Conservation (phyloP, 805 yeast species). For the Schwanniomyces vanrijiae region DNA sequence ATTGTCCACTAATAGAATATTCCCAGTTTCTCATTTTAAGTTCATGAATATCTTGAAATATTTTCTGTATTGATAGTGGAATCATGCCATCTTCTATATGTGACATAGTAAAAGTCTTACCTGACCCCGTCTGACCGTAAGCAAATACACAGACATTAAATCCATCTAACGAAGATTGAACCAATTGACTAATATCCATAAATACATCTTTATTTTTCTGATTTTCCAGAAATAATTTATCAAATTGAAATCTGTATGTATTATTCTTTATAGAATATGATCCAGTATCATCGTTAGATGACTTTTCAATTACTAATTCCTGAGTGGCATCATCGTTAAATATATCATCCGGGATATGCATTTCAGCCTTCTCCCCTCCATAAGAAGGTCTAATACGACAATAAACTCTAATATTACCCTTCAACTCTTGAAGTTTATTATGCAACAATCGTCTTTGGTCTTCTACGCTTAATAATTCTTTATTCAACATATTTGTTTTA, state of each 20-base stretch:
- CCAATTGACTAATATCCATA: conserved; percentile 80
- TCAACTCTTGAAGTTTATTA: conserved; percentile 75
- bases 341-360: conserved; percentile 22
- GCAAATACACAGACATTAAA: conserved; percentile 91
- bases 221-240: conserved; percentile 64
- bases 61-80: conserved; percentile 69
- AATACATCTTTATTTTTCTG: conserved; percentile 65
- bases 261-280: conserved; percentile 7
- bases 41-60: conserved; percentile 56
- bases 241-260: conserved; percentile 60
- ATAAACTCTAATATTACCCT: conserved; percentile 90
- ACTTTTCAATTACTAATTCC: conserved; percentile 28
- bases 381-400: conserved; percentile 74
- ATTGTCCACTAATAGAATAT: conserved; percentile 66
- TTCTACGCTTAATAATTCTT: conserved; percentile 50
- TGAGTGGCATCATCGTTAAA: conserved; percentile 36
- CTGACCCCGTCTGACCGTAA: conserved; percentile 96
- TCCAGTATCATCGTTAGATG: conserved; percentile 4
- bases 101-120: conserved; percentile 92
- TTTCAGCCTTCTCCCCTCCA: conserved; percentile 10
- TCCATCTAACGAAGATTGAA: conserved; percentile 81
- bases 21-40: conserved; percentile 60
- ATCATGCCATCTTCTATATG: conserved; percentile 71
- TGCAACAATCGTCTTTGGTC: conserved; percentile 62
- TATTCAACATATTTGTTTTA: conserved; percentile 17